A percentile compares a stretch with the other conserved stretches of the same genome.
phyloP scores from a whole-genome alignment of 2,329 filamentous ascomycete species.

The Fusarium penzigii region DNA sequence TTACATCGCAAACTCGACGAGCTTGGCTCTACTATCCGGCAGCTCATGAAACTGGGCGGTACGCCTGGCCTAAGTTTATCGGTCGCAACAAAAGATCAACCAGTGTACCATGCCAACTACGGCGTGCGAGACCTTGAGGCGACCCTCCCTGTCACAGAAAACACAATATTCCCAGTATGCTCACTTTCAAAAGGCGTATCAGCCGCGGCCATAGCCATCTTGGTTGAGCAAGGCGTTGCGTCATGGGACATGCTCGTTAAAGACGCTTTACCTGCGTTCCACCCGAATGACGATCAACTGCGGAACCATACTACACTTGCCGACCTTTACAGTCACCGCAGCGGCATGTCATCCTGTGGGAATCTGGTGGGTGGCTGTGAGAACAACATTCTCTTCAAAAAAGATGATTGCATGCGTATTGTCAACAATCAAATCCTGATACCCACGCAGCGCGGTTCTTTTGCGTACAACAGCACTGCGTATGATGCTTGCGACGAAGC shows the following conservation, averaged over 20 bases:
- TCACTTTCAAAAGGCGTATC: constrained; percentile 32
- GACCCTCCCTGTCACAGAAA: constrained; percentile 10
- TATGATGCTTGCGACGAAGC: constrained; percentile 9
- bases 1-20: too few species aligned
- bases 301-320: constrained; percentile 17
- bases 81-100: not conserved
- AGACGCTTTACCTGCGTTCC: constrained; percentile 24
- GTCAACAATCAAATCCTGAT: constrained; percentile 1
- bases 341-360: constrained; percentile 15
- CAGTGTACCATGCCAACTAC: constrained; percentile 18
- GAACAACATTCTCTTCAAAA: constrained; percentile 5
- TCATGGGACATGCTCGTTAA: constrained; percentile 24
- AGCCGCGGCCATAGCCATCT: not conserved
- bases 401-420: not conserved
- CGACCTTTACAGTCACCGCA: constrained; percentile 29
- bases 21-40: too few species aligned
- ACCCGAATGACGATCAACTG: constrained; percentile 18
- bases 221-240: constrained; percentile 13
- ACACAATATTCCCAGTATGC: constrained; percentile 30
- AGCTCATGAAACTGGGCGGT: too few species aligned
- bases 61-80: too few species aligned
- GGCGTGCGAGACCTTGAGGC: constrained; percentile 26
- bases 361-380: constrained; percentile 8
- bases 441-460: constrained; percentile 7
- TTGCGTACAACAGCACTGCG: constrained; percentile 29